Conservation (phyloP, 1,284 basidiomycete species). For the Apiotrichum veenhuisii region DNA sequence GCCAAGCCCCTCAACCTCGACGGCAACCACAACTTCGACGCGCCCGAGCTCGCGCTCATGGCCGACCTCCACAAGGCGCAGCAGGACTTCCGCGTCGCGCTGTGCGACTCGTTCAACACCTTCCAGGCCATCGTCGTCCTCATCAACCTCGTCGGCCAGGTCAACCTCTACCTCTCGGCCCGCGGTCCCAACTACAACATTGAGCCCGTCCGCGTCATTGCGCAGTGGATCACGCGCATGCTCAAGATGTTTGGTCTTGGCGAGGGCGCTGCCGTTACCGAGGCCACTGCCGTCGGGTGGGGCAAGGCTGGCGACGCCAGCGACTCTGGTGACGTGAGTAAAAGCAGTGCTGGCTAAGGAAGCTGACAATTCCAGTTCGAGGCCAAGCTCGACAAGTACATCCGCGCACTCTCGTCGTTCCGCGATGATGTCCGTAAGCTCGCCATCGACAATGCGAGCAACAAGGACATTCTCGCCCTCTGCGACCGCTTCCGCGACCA, state of each 20-base stretch:
- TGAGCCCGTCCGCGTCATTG: constrained; percentile 66
- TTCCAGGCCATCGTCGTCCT: constrained; percentile 74
- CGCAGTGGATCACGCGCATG: constrained; percentile 84
- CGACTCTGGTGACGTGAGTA: constrained; percentile 59
- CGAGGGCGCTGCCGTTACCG: constrained; percentile 57
- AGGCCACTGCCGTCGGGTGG: constrained; percentile 51
- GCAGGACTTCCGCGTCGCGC: constrained; percentile 74
- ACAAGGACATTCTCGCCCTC: constrained; percentile 69
- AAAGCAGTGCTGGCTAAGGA: constrained; percentile 1
- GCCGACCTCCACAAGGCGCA: constrained; percentile 68
- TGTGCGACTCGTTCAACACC: constrained; percentile 98
- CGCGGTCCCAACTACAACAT: constrained; percentile 57
- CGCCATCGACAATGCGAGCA: constrained; percentile 67
- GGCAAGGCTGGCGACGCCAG: constrained; percentile 44
- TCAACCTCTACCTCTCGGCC: constrained; percentile 77
- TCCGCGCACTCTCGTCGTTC: constrained; percentile 81
- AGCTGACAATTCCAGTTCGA: constrained; percentile 59
- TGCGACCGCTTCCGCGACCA: constrained; percentile 86
- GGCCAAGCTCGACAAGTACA: constrained; percentile 82
- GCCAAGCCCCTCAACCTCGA: constrained; percentile 40
- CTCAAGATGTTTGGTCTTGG: constrained; percentile 92
- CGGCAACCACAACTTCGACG: constrained; percentile 54
- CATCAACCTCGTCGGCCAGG: constrained; percentile 77
- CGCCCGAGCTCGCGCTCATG: constrained; percentile 63
- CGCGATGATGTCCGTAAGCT: constrained; percentile 81